phyloP scores from a whole-genome alignment of 805 yeast genomes.

The Candida cerambycidarum region DNA sequence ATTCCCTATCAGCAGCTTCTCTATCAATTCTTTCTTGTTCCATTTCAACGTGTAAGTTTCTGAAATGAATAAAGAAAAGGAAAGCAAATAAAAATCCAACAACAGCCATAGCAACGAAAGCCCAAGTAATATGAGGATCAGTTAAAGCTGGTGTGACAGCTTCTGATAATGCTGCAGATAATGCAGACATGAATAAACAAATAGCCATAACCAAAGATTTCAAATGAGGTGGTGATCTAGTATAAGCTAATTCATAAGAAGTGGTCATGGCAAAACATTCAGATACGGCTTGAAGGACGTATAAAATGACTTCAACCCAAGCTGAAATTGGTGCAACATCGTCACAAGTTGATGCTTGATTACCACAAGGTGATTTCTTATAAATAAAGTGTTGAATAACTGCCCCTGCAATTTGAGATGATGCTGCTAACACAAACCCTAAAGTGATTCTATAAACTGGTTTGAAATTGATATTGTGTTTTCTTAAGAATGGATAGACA shows the following conservation, averaged over 20 bases:
- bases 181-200: slow-evolving; percentile 43
- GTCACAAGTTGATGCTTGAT: slow-evolving; percentile 40
- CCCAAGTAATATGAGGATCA: slow-evolving; percentile 43
- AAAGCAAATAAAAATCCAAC: slow-evolving; percentile 32
- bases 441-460: slow-evolving; percentile 46
- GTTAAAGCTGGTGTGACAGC: slow-evolving; percentile 41
- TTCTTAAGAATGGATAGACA: slow-evolving; percentile 50
- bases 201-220: slow-evolving; percentile 51
- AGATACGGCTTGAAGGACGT: slow-evolving; percentile 39
- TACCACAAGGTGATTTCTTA: slow-evolving; percentile 52
- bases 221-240: slow-evolving; percentile 50
- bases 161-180: slow-evolving; percentile 48
- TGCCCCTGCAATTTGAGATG: slow-evolving; percentile 51
- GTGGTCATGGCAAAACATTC: slow-evolving; percentile 54
- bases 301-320: slow-evolving; percentile 16
- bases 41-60: slow-evolving; percentile 42
- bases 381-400: slow-evolving; percentile 50
- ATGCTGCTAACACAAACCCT: slow-evolving; percentile 49
- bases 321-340: slow-evolving; percentile 16
- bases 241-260: slow-evolving; percentile 55
- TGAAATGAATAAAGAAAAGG: slow-evolving; percentile 30
- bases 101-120: slow-evolving; percentile 40
- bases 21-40: slow-evolving; percentile 32
- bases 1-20: slow-evolving; percentile 20
- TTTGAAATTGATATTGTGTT: slow-evolving; percentile 37